Base-by-base conservation (phyloP, 2,329 filamentous ascomycete genomes). In the Fusarium paranaense region DNA sequence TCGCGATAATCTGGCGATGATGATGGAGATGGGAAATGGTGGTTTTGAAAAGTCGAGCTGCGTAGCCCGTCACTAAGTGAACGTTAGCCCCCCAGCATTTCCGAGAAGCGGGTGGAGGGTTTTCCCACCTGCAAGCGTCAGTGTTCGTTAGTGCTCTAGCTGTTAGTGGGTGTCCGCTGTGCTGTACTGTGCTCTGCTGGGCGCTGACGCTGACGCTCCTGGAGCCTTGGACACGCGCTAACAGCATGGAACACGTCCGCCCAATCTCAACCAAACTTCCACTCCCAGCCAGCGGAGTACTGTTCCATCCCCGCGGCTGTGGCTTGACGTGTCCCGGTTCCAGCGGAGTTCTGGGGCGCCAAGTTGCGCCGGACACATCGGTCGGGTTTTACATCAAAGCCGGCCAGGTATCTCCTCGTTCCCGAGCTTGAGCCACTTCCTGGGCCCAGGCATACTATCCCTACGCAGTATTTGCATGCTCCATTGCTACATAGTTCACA, bases 321-420 rank as follows among this genome's bases (percentile, higher is more conserved):
- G 75, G 75, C 75, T 77, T 75, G 69, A 76, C 57, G 67, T 70
- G 72, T 73, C 74, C 65, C 63, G 57, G 66, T 65, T 68, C 74
- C 66, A 77, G 69, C 50, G 64, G 61, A 27, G 40, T 74, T 65
- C 52, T 32, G 40, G 47, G n/a, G 45, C 67, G 47, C 50, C 40
- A 60, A 64, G 60, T 64, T 73, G 71, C 47, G 70, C 66, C 71
- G 58, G 69, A 20, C 50, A 45, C 56, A 45, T 62, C 60, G 71
- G 62, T 62, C 60, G 71, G 62, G 32, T 30, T 66, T 38, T 57
- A 20, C 42, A 33, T 22, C 60, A 38, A 54, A 58, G 59, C 42
- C 30, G 37, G 54, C 14, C 50, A 27, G 25, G 13, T 57, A 42
- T 42, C 47, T 33, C 30, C 25, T 37, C 47, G n/a, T 8, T 33